Evolutionary conservation across 495 filamentous ascomycete species (phyloP), one percentile per base, ranked within the genome.

Genomic region (Gamarada debralockiae): DNA sequence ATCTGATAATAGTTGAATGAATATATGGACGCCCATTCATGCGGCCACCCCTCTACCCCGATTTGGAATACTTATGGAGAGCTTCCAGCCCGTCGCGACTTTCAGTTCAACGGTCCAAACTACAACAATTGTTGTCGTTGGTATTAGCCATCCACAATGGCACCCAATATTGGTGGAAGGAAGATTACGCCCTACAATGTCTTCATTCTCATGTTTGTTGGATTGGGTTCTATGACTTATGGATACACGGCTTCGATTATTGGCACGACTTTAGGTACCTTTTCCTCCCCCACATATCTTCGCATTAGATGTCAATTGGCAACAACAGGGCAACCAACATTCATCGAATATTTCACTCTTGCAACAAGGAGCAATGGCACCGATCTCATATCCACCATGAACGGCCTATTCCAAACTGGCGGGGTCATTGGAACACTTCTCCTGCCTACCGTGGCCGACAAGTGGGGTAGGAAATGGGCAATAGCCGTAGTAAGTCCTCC

Each of bases 281-380:
- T 22, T 24, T n/a, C n/a, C n/a, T n/a, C n/a, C n/a, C n/a, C n/a
- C n/a, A 47, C n/a, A 14, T 7, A 13, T 36, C 13, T n/a, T 18
- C 8, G n/a, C 9, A 6, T 20, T 20, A n/a, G n/a, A n/a, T 36
- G 17, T 1, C 22, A 31, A 20, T 48, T 34, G 8, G 1, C 9
- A 18, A 15, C 24, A 33, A 2, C 48, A 52, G 60, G 50, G 12
- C 55, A 56, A 39, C 48, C 64, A 36, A 61, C 63, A 3, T 67
- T 67, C 56, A 48, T 58, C 36, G 29, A 34, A 7, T 65, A 67
- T 48, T 61, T 67, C 31, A 39, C 57, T 14, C 52, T 67, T 17
- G 60, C 55, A 27, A 67, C 62, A 12, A 25, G 50, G 25, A 8
- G 24, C n/a, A 34, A 67, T 56, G 65, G 41, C 1, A 54, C 53